Base-by-base conservation (phyloP, 306 rosid species). In the Pterocarpus santalinus region DNA sequence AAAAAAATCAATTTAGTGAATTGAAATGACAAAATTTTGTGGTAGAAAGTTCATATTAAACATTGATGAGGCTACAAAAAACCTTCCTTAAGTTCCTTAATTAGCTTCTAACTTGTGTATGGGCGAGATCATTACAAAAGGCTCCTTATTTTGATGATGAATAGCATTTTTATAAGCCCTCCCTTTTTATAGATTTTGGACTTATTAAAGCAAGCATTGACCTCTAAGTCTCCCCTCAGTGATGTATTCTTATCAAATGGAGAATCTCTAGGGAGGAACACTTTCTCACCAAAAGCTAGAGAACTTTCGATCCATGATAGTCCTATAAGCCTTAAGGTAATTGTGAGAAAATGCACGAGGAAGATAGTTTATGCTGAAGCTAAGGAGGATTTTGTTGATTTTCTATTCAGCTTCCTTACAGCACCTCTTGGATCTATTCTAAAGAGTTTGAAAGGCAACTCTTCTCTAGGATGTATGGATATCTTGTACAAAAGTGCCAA, bases 401-500 rank as follows among this genome's bases (percentile, higher is more conserved):
- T 61, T n/a, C 71, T 75, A 10, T 63, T 75, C 11, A 61, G 47
- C 71, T 75, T 75, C 61, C 80, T 75, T 34, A 46, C 70, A 51
- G 44, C n/a, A 16, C 82, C 82, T 43, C 60, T 78, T n/a, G 82
- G 82, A 39, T 41, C 57, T 28, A 14, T 36, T 34, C n/a, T 79
- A 6, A 69, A 35, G 10, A 39, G 44, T 8, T 16, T 69, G 46
- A 17, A 61, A 17, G 49, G 11, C 15, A 64, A 76, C 30, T 52
- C 8, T 12, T 76, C 63, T 33, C 4, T 83, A 4, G 79, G 82
- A 17, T 38, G 74, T 16, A 35, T 77, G 38, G 49, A 83, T 62
- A 83, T 62, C 66, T 77, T 77, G 70, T 52, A 77, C 79, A 55
- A 17, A 71, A 83, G 86, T 83, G 82, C 71, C 69, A 55, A 43